phyloP scores from a whole-genome alignment of 805 yeast species.

The Candida ovalis region DNA sequence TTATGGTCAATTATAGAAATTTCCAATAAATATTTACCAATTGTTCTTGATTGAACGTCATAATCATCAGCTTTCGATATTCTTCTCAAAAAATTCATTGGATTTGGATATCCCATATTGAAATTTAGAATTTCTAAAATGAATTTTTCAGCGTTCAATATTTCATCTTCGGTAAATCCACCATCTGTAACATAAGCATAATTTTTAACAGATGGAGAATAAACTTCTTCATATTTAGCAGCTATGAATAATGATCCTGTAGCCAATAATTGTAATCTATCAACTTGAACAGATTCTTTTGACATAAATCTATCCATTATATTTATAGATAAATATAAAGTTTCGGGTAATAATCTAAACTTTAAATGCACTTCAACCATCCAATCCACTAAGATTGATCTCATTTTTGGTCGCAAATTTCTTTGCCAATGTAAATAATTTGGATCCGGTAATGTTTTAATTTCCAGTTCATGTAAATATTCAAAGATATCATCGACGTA shows the following conservation, averaged over 20 bases:
- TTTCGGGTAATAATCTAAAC: constrained; percentile 81
- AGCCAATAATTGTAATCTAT: constrained; percentile 78
- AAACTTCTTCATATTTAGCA: constrained; percentile 91
- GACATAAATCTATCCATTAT: constrained; percentile 86
- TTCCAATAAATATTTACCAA: constrained; percentile 82
- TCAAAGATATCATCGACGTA: constrained; percentile 85
- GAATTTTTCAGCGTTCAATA: constrained; percentile 77
- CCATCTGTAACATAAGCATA: constrained; percentile 89
- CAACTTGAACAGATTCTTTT: constrained; percentile 67
- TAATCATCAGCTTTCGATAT: constrained; percentile 89
- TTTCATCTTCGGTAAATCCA: constrained; percentile 74
- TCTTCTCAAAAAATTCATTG: constrained; percentile 84
- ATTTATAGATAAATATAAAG: constrained; percentile 77
- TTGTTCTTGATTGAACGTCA: constrained; percentile 76
- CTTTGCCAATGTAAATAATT: constrained; percentile 62
- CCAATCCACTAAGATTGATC: constrained; percentile 92
- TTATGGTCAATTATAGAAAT: constrained; percentile 70
- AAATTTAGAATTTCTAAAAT: constrained; percentile 69
- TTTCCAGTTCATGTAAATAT: constrained; percentile 69
- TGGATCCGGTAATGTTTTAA: constrained; percentile 68
- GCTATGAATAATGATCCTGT: constrained; percentile 85
- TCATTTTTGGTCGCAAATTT: constrained; percentile 72
- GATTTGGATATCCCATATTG: constrained; percentile 80
- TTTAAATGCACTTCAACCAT: constrained; percentile 82
- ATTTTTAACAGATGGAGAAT: constrained; percentile 78